phyloP scores from a whole-genome alignment of 345 rosid genomes.

The Citrus medica region DNA sequence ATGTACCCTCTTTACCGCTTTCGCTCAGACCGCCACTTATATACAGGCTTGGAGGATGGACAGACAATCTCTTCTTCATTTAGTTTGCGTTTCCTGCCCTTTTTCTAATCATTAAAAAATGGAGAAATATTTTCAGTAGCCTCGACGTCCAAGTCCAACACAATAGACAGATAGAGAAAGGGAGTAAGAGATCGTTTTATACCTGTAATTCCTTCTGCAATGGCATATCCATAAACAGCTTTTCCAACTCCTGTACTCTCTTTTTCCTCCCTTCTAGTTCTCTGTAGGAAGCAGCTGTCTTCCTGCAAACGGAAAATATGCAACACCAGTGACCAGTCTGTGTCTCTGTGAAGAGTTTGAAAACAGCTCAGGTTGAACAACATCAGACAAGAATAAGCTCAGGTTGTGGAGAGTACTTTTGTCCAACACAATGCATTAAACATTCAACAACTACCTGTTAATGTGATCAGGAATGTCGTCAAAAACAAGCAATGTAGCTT shows the following conservation, averaged over 20 bases:
- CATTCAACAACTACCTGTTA: too few species aligned
- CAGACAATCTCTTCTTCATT: slow-evolving; percentile 63
- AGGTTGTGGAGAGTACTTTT: too few species aligned
- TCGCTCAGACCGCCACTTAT: slow-evolving; percentile 72
- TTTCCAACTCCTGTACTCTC: slow-evolving; percentile 64
- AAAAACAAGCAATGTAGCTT: too few species aligned
- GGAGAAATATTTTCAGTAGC: background rate
- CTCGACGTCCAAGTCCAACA: background rate
- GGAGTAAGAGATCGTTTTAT: background rate
- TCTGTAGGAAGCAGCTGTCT: slow-evolving; percentile 58
- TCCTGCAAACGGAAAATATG: slow-evolving; percentile 37
- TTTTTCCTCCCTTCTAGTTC: slow-evolving; percentile 71
- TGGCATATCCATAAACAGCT: slow-evolving; percentile 67
- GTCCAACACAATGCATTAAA: too few species aligned
- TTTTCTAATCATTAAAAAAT: slow-evolving; percentile 47
- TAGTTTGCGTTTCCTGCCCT: slow-evolving; percentile 67
- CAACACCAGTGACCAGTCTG: background rate
- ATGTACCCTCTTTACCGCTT: slow-evolving; percentile 48
- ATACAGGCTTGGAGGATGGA: slow-evolving; percentile 66
- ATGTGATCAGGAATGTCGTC: too few species aligned
- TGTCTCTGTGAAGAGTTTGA: too few species aligned
- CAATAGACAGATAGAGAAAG: background rate
- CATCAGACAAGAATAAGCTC: too few species aligned
- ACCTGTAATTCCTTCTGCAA: slow-evolving; percentile 86
- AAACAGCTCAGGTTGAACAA: too few species aligned